Base-by-base conservation (phyloP, 2,329 filamentous ascomycete genomes). In the Hymenoscyphus occultus region DNA sequence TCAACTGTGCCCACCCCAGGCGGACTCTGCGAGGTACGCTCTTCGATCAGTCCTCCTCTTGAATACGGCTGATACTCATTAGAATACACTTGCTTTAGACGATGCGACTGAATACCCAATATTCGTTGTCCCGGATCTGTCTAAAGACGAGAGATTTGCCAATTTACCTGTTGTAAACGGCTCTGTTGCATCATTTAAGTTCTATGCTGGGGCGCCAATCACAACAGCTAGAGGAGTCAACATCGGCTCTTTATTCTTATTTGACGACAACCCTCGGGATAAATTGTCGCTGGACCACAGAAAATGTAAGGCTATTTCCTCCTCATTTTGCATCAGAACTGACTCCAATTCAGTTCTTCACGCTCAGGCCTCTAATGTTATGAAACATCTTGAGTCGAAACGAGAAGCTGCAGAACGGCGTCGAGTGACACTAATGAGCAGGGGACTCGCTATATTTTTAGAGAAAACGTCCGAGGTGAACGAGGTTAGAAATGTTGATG, bases 181-280 rank as follows among this genome's bases (percentile, higher is more conserved):
- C 5, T 68, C 63, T 16, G 28, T 62, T 60, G 71, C 72, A 22
- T 66, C 65, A 31, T 67, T 71, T 61, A 66, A 63, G 31, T 74
- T 70, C 48, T 74, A 74, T 56, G 72, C 71, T 14, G 71, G 70
- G 22, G 67, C 71, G 14, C 73, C 73, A 10, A 70, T 74, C 9
- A 64, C 60, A 1, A 71, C 67, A 39, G 59, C 62, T 9, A 61
- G 64, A 5, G 71, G 71, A 5, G 60, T 67, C 56, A 82, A 81
- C 54, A 85, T 90, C 61, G 88, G 88, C 14, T 82, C 82, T 13
- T 84, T 85, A 63, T 84, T 84, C 63, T 81, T 89, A 2, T 77
- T 87, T 1, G 86, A 89, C 68, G 80, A 83, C 39, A 78, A 78
- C 16, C 81, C 84, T 0, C 82, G 85, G 19, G 69, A 81, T 58